A percentile compares a stretch with the other conserved stretches of the same genome.
These are phyloP conservation scores for Candolleomyces aberdarensis DNA, from an alignment of 768 basidiomycete genomes.

Conservation along the genomic window DNA sequence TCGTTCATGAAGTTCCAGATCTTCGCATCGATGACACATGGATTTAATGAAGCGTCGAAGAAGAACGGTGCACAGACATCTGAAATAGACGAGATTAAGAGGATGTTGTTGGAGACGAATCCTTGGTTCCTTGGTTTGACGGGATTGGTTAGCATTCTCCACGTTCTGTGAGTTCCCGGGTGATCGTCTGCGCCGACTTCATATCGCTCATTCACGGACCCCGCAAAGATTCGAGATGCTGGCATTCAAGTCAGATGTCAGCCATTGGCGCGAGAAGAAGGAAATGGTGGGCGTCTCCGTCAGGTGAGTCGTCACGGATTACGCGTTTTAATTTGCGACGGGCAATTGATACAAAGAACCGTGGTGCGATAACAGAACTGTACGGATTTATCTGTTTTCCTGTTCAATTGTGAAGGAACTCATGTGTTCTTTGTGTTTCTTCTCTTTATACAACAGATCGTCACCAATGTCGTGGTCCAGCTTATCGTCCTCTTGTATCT, in stretches of 20 bases:
- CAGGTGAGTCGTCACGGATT: conserved; percentile 47
- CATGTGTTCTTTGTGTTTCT: conserved; percentile 4
- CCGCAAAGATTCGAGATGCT: conserved; percentile 82
- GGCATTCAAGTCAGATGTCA: conserved; percentile 93
- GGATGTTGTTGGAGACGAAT: conserved; percentile 87
- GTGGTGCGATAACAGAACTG: conserved; percentile 42
- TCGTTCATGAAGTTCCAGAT: conserved; percentile 85
- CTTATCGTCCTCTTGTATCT: conserved; percentile 87
- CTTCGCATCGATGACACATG: conserved; percentile 78
- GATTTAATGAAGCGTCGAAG: conserved; percentile 85
- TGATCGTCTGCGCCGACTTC: not conserved
- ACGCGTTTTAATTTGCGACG: conserved; percentile 2
- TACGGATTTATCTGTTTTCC: conserved; percentile 28
- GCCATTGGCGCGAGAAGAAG: conserved; percentile 92
- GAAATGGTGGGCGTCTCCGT: conserved; percentile 95
- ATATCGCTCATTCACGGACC: not conserved
- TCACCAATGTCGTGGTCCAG: conserved; percentile 95
- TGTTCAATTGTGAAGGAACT: conserved; percentile 2
- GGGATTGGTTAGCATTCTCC: conserved; percentile 79
- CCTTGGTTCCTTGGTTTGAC: conserved; percentile 87
- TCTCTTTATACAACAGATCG: conserved; percentile 38
- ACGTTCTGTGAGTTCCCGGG: conserved; percentile 64
- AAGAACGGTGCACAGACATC: conserved; percentile 58
- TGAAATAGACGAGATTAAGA: conserved; percentile 93
- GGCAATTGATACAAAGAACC: not conserved